Conservation (phyloP, 2,329 filamentous ascomycete species). For the Paradendryphiella salina region DNA sequence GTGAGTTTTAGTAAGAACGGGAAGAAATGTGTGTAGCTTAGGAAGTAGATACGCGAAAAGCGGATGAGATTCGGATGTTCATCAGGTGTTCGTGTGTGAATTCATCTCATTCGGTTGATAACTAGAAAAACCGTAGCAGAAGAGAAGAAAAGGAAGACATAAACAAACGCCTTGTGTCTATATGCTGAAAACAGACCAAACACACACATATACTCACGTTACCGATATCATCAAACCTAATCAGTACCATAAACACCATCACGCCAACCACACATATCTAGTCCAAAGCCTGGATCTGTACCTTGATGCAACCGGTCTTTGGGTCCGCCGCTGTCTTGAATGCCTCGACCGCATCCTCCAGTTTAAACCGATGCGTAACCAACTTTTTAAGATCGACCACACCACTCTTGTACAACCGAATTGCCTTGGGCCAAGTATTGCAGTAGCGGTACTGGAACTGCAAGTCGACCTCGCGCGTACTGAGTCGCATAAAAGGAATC, state of each 20-base stretch:
- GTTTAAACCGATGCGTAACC: constrained; percentile 80
- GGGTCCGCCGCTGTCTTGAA: constrained; percentile 88
- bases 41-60: no score
- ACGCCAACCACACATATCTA: constrained; percentile 10
- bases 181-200: constrained; percentile 1
- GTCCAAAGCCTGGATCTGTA: constrained; percentile 77
- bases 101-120: no score
- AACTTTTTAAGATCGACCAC: constrained; percentile 79
- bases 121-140: no score
- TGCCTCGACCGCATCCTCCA: constrained; percentile 86
- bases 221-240: not conserved
- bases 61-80: no score
- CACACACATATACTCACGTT: not conserved
- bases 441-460: constrained; percentile 96
- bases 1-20: no score
- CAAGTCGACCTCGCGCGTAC: constrained; percentile 87
- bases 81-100: no score
- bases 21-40: no score
- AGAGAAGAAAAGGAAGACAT: not conserved
- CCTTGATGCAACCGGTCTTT: constrained; percentile 95
- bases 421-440: constrained; percentile 95
- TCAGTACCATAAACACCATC: not conserved
- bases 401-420: constrained; percentile 81
- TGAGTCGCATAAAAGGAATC: constrained; percentile 92
- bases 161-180: not conserved